Conservation (phyloP, 306 rosid species). For the Styphnolobium japonicum region DNA sequence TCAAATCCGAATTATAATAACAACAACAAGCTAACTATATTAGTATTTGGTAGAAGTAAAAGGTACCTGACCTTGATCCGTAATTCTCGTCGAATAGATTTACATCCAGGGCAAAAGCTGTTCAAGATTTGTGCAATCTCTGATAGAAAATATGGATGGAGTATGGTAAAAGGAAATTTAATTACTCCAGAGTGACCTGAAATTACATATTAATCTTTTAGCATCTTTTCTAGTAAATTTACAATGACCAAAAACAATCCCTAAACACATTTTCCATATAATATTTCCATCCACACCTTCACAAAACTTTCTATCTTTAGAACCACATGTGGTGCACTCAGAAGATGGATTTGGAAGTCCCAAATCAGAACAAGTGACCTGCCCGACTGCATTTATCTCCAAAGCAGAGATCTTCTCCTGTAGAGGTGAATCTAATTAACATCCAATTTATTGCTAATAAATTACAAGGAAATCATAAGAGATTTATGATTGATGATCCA, state of each 20-base stretch:
- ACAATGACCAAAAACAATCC: slow-evolving; percentile 14
- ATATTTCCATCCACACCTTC: slow-evolving; percentile 60
- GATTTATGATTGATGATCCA: slow-evolving; percentile 9
- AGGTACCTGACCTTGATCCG: slow-evolving; percentile 70
- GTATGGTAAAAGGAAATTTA: slow-evolving; percentile 58
- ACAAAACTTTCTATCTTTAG: slow-evolving; percentile 47
- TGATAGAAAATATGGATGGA: slow-evolving; percentile 77
- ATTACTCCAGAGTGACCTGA: slow-evolving; percentile 91
- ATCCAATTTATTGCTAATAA: slow-evolving; percentile 5
- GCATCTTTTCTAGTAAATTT: slow-evolving; percentile 15
- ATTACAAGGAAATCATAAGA: neutral
- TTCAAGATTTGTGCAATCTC: slow-evolving; percentile 81
- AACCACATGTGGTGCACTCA: slow-evolving; percentile 79
- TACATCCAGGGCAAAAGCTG: slow-evolving; percentile 83
- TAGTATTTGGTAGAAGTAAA: slow-evolving; percentile 21
- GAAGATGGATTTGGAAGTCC: slow-evolving; percentile 79
- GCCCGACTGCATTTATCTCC: slow-evolving; percentile 50
- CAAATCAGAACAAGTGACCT: slow-evolving; percentile 76
- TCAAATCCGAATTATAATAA: neutral
- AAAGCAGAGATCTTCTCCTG: slow-evolving; percentile 64
- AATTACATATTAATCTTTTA: slow-evolving; percentile 34
- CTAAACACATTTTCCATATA: slow-evolving; percentile 19
- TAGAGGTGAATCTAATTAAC: slow-evolving; percentile 27
- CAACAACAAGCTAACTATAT: neutral
- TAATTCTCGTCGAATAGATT: slow-evolving; percentile 50